Evolutionary conservation across 306 rosid genomes (phyloP).

Genomic region (Cicer chorassanicum): DNA sequence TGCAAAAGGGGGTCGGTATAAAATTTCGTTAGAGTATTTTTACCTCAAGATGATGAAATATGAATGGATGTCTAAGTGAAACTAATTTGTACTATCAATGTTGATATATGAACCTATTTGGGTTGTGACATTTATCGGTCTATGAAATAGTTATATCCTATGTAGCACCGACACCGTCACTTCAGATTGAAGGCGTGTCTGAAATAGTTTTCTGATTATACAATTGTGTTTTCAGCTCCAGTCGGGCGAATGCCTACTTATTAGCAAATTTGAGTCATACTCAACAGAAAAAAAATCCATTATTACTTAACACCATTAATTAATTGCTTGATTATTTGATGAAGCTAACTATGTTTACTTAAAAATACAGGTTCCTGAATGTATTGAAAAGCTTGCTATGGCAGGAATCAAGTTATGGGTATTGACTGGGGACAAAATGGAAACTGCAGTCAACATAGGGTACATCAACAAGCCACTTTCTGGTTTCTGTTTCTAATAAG

Average conservation of each 20-base stretch:
- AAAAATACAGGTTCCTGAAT: conserved; percentile 79
- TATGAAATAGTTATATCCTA: too few species aligned
- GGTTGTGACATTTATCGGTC: too few species aligned
- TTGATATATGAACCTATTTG: background rate
- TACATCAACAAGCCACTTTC: conserved; percentile 40
- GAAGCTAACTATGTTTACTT: conserved; percentile 40
- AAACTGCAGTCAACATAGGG: conserved; percentile 93
- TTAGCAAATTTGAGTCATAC: too few species aligned
- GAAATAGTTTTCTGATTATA: background rate
- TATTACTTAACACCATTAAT: background rate
- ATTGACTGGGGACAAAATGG: conserved; percentile 95
- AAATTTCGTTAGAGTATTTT: conserved; percentile 10
- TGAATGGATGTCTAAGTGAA: background rate
- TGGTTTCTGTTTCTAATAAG: conserved; percentile 24
- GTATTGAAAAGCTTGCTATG: conserved; percentile 68
- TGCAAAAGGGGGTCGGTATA: conserved; percentile 77
- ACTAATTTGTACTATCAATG: background rate
- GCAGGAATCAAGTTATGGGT: conserved; percentile 95
- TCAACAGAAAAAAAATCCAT: background rate
- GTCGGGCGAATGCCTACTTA: background rate
- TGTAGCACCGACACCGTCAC: too few species aligned
- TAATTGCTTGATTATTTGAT: conserved; percentile 38
- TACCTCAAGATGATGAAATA: background rate
- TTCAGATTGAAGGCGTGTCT: too few species aligned
- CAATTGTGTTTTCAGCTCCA: background rate